Evolutionary conservation across 306 rosid genomes (phyloP), one percentile per base, ranked within the genome.

Genomic region (Castanea crenata): DNA sequence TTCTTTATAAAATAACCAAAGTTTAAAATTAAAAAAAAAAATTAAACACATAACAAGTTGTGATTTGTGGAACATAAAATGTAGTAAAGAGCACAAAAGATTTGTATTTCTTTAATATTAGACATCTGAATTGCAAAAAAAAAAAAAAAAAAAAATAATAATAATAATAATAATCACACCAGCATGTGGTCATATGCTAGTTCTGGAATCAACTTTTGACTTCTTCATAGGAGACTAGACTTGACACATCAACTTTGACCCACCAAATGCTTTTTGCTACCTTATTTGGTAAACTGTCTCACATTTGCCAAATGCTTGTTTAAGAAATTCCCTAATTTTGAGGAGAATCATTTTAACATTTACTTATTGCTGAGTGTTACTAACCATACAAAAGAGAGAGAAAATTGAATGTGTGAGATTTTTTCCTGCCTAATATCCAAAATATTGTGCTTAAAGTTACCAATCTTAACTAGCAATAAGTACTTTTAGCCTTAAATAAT

Each of bases 361-460:
- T 5, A 29, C 44, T 34, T 34, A 29, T 5, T 64, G 35, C 8
- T 32, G 16, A 15, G 5, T n/a, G 10, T 67, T 34, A 19, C 31
- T 20, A 3, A 23, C 27, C 74, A 71, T 62, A 13, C 21, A 77
- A 59, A 77, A 59, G 55, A 62, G 61, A 77, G 64, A 63, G 73
- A 84, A 73, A 51, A 35, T 63, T 71, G 71, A 63, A 70, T 79
- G 75, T 78, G 58, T 69, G 65, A 49, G 38, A 59, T 68, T 55
- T 80, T 84, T 34, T 34, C 38, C 38, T 5, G 7, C 69, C 49
- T 68, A 69, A 76, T 76, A 77, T 73, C 65, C 56, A 70, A 62
- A 86, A 85, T 82, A 76, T 77, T 49, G 85, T 81, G 73, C 78
- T 69, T 74, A 74, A 86, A 61, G 71, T 12, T 18, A 52, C 69